Percentiles rank a stretch among this genome's conserved stretches.
Evolutionary conservation across 345 rosid species (phyloP).

Genomic region (Toxicodendron radicans): DNA sequence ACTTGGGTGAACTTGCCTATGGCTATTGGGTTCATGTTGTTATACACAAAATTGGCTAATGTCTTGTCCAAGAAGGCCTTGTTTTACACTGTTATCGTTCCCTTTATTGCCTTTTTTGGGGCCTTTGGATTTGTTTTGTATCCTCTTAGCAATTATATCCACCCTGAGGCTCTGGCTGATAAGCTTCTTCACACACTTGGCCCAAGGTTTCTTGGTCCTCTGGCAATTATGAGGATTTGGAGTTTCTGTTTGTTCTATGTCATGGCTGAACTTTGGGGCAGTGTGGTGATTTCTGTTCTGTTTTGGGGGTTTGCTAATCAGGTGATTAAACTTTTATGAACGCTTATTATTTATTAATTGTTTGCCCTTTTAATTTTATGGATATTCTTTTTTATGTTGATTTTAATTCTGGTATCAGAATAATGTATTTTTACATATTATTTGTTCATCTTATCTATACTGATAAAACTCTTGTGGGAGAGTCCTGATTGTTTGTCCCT

Average conservation of each 20-base stretch:
- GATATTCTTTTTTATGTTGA: not conserved
- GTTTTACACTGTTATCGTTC: slow-evolving; percentile 79
- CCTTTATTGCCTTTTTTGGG: slow-evolving; percentile 91
- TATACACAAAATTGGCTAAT: slow-evolving; percentile 75
- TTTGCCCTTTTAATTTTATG: slow-evolving; percentile 6
- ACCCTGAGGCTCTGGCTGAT: slow-evolving; percentile 83
- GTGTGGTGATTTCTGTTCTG: slow-evolving; percentile 92
- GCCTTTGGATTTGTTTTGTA: slow-evolving; percentile 90
- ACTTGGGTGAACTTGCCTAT: slow-evolving; percentile 98
- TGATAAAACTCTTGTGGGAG: not conserved
- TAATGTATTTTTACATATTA: not conserved
- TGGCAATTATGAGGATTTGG: slow-evolving; percentile 97
- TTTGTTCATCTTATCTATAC: not conserved
- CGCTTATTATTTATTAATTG: slow-evolving; percentile 1
- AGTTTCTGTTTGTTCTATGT: slow-evolving; percentile 95
- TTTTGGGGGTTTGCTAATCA: slow-evolving; percentile 99
- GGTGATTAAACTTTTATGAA: slow-evolving; percentile 41
- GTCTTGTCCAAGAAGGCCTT: slow-evolving; percentile 84
- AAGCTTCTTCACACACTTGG: slow-evolving; percentile 73
- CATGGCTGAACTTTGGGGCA: slow-evolving; percentile 99
- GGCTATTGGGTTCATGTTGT: slow-evolving; percentile 96
- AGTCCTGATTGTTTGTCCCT: not conserved
- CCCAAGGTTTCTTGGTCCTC: slow-evolving; percentile 94
- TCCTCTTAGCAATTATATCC: slow-evolving; percentile 85
- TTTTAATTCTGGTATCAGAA: slow-evolving; percentile 4